phyloP scores from a whole-genome alignment of 805 yeast genomes.

The Lipomyces starkeyi region DNA sequence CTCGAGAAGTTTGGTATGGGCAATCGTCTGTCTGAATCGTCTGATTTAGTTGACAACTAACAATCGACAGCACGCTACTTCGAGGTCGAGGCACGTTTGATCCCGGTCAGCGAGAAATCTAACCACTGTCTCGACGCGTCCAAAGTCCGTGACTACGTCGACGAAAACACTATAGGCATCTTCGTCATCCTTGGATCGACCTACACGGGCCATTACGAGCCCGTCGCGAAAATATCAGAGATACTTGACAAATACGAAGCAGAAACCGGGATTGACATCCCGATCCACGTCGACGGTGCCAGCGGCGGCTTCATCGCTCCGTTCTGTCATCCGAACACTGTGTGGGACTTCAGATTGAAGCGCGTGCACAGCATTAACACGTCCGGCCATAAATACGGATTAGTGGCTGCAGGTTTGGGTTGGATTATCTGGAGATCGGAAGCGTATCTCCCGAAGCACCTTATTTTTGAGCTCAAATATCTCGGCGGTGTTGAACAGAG shows the following conservation, averaged over 20 bases:
- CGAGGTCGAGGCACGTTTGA: conserved; percentile 83
- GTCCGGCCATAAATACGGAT: conserved; percentile 92
- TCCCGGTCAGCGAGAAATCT: conserved; percentile 65
- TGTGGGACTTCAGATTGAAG: conserved; percentile 82
- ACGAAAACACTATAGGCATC: conserved; percentile 92
- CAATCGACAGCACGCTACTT: conserved; percentile 65
- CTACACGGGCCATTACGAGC: conserved; percentile 90
- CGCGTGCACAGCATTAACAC: conserved; percentile 86
- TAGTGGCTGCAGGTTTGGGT: conserved; percentile 89
- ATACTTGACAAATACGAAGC: conserved; percentile 72
- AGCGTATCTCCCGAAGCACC: conserved; percentile 66
- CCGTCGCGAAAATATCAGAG: conserved; percentile 64
- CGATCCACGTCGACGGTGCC: conserved; percentile 94
- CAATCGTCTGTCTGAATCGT: neutral
- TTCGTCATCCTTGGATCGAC: conserved; percentile 90
- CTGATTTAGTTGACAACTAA: neutral
- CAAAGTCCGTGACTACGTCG: conserved; percentile 67
- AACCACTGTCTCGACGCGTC: conserved; percentile 69
- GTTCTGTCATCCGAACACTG: conserved; percentile 71
- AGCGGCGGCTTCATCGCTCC: conserved; percentile 92
- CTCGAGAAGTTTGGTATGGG: conserved; percentile 77
- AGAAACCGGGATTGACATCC: conserved; percentile 69
- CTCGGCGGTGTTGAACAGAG: conserved; percentile 90
- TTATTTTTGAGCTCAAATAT: conserved; percentile 79
- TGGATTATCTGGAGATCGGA: conserved; percentile 86